These are phyloP conservation scores for Pythium graminicola DNA, from an alignment of 352 stramenopile species.

Conservation along the genomic window DNA sequence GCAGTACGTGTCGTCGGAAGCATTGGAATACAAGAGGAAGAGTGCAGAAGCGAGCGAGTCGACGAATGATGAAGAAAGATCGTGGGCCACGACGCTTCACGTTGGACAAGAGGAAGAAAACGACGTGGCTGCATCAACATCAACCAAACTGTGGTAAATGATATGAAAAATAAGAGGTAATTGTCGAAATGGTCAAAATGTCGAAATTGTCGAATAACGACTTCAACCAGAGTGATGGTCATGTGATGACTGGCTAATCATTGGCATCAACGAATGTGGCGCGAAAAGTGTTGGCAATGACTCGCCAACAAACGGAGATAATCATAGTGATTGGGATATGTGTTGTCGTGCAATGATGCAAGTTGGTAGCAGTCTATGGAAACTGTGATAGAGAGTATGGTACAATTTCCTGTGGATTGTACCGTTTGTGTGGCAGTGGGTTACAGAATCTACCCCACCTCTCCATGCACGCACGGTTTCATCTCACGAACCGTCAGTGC, in stretches of 20 bases:
- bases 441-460: too few species aligned
- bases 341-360: too few species aligned
- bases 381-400: too few species aligned
- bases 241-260: not conserved
- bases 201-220: not conserved
- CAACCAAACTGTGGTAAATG: conserved; percentile 9
- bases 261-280: too few species aligned
- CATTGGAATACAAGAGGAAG: not conserved
- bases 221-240: conserved; percentile 9
- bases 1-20: conserved; percentile 12
- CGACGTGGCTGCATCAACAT: conserved; percentile 19
- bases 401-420: too few species aligned
- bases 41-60: not conserved
- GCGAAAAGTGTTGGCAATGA: too few species aligned
- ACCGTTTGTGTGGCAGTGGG: too few species aligned
- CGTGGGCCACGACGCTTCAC: conserved; percentile 17
- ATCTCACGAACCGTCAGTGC: too few species aligned
- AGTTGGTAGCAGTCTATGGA: too few species aligned
- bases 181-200: conserved; percentile 1
- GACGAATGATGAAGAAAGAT: conserved; percentile 4
- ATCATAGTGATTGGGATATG: too few species aligned
- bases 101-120: conserved; percentile 11
- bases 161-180: conserved; percentile 9
- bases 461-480: too few species aligned
- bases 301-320: too few species aligned